phyloP scores from a whole-genome alignment of 768 basidiomycete genomes.

The Tylopilus cervinicoccineus region DNA sequence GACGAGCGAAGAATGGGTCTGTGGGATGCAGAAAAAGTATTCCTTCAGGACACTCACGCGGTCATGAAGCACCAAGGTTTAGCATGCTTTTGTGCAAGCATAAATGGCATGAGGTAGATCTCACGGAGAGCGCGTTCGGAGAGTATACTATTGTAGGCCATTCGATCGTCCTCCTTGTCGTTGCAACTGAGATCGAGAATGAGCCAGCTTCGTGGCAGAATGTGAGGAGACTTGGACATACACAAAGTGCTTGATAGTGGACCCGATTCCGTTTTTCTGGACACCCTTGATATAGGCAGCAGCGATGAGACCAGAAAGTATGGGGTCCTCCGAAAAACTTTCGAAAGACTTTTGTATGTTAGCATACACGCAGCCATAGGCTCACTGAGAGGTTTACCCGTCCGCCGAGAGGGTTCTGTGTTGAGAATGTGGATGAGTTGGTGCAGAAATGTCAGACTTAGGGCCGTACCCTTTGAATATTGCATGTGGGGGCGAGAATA shows the following conservation, averaged over 20 bases:
- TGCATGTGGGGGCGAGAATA: constrained; percentile 77
- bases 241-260: constrained; percentile 82
- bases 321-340: constrained; percentile 76
- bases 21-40: neutral
- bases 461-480: constrained; percentile 66
- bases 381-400: constrained; percentile 38
- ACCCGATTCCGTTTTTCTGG: constrained; percentile 71
- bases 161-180: constrained; percentile 78
- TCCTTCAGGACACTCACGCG: constrained; percentile 40
- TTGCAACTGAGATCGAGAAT: constrained; percentile 46
- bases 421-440: neutral
- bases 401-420: constrained; percentile 66
- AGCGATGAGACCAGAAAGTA: constrained; percentile 65
- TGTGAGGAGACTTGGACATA: constrained; percentile 26
- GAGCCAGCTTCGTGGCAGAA: neutral
- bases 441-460: neutral
- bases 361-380: constrained; percentile 4
- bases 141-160: constrained; percentile 53
- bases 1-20: neutral
- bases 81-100: constrained; percentile 48
- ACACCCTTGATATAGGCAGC: constrained; percentile 74
- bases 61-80: constrained; percentile 60
- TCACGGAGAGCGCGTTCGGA: constrained; percentile 52
- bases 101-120: constrained; percentile 60
- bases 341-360: constrained; percentile 54